These are phyloP conservation scores for Phytophthora ramorum DNA, from an alignment of 352 stramenopile genomes.

Conservation along the genomic window DNA sequence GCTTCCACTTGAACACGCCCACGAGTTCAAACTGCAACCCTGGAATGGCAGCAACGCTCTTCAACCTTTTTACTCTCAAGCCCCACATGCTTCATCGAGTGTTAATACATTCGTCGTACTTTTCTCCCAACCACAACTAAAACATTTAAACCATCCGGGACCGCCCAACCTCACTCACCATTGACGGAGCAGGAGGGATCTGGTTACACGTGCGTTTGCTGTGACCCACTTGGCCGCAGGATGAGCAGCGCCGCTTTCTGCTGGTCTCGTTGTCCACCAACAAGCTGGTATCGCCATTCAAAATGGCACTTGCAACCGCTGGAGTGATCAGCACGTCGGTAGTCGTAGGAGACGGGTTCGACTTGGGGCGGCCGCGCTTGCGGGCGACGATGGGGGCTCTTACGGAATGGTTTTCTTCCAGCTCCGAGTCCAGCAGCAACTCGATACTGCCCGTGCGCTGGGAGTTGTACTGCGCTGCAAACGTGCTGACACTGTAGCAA, in stretches of 20 bases:
- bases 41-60: too few species aligned
- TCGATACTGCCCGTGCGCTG: constrained; percentile 37
- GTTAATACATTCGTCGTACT: constrained; percentile 6
- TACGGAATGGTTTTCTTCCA: constrained; percentile 37
- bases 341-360: constrained; percentile 20
- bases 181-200: constrained; percentile 1
- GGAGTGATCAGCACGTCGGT: constrained; percentile 17
- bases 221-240: constrained; percentile 33
- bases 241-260: constrained; percentile 34
- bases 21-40: too few species aligned
- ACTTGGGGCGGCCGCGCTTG: constrained; percentile 44
- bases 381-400: constrained; percentile 34
- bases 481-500: constrained; percentile 35
- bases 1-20: too few species aligned
- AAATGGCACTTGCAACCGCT: constrained; percentile 8
- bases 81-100: background rate
- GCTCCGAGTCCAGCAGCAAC: constrained; percentile 39
- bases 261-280: constrained; percentile 6
- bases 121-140: background rate
- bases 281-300: constrained; percentile 16
- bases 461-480: constrained; percentile 36
- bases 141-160: constrained; percentile 25
- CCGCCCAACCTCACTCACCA: background rate
- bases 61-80: too few species aligned
- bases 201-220: constrained; percentile 40